phyloP scores from a whole-genome alignment of 2,329 filamentous ascomycete genomes.

The Cladorrhinum sp. region DNA sequence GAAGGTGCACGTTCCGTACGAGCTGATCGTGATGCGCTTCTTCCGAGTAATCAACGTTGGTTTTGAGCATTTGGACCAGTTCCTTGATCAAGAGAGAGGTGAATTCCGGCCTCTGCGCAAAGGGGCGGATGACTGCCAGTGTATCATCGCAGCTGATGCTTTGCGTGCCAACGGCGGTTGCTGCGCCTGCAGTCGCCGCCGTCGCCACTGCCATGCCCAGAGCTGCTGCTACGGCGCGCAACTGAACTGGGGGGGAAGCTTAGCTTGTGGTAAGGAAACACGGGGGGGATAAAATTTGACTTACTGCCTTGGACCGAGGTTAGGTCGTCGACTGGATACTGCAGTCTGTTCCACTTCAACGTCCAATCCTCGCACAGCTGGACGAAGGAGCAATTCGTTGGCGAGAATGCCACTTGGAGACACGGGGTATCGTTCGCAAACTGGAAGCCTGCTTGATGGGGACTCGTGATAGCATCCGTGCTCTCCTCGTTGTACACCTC shows the following conservation, averaged over 20 bases:
- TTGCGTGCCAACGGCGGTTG: background rate
- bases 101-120: conserved; percentile 49
- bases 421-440: conserved; percentile 65
- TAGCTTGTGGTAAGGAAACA: background rate
- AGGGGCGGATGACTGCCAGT: conserved; percentile 61
- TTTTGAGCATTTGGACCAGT: conserved; percentile 65
- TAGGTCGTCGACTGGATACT: conserved; percentile 49
- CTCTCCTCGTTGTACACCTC: conserved; percentile 64
- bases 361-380: conserved; percentile 58
- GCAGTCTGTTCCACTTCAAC: conserved; percentile 56
- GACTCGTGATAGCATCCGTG: conserved; percentile 61
- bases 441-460: conserved; percentile 75
- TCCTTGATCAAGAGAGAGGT: conserved; percentile 62
- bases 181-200: conserved; percentile 23
- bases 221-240: conserved; percentile 56
- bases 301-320: conserved; percentile 49
- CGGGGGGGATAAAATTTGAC: conserved; percentile 15
- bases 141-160: conserved; percentile 64
- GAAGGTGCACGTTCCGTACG: conserved; percentile 68
- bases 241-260: conserved; percentile 34
- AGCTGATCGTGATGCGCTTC: conserved; percentile 70
- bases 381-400: conserved; percentile 56
- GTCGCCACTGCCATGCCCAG: conserved; percentile 53
- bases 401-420: conserved; percentile 61
- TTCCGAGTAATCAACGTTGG: conserved; percentile 77